Conservation (phyloP, 1,284 basidiomycete genomes). For the Schizopora paradoxa region DNA sequence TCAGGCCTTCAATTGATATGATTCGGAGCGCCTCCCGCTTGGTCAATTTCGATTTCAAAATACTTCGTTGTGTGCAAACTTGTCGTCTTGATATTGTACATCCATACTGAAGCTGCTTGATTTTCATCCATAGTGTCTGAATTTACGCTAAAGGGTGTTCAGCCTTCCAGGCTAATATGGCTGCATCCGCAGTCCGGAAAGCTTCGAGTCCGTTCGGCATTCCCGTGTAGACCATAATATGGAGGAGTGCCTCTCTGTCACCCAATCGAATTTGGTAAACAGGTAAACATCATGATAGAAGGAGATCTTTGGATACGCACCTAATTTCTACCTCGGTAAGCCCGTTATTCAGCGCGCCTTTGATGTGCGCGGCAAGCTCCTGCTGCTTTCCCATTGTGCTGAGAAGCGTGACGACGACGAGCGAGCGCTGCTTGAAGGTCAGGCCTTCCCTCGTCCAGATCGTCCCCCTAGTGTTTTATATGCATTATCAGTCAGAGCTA, state of each 20-base stretch:
- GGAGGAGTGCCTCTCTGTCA: slow-evolving; percentile 12
- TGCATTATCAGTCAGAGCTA: background rate
- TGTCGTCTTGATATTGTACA: too few relatives aligned
- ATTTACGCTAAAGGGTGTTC: too few relatives aligned
- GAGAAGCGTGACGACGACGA: slow-evolving; percentile 11
- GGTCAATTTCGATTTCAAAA: too few relatives aligned
- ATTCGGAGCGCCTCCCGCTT: too few relatives aligned
- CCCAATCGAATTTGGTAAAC: background rate
- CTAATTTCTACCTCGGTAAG: slow-evolving; percentile 15
- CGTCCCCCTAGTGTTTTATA: slow-evolving; percentile 11
- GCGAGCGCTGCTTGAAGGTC: slow-evolving; percentile 13
- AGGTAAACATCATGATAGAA: background rate
- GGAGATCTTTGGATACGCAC: background rate
- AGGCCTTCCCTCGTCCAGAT: slow-evolving; percentile 17
- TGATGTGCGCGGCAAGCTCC: slow-evolving; percentile 14
- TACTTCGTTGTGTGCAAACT: too few relatives aligned
- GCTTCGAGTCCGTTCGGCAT: slow-evolving; percentile 15
- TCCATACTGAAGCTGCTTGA: too few relatives aligned
- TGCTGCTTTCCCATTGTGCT: slow-evolving; percentile 12
- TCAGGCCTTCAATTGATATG: too few relatives aligned
- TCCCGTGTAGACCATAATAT: slow-evolving; percentile 16
- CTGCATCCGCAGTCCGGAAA: slow-evolving; percentile 15
- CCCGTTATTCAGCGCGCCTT: slow-evolving; percentile 16
- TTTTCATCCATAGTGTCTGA: too few relatives aligned
- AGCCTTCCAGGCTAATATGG: slow-evolving; percentile 16